phyloP scores from a whole-genome alignment of 495 filamentous ascomycete species.

The Penicillium simplicissimum region DNA sequence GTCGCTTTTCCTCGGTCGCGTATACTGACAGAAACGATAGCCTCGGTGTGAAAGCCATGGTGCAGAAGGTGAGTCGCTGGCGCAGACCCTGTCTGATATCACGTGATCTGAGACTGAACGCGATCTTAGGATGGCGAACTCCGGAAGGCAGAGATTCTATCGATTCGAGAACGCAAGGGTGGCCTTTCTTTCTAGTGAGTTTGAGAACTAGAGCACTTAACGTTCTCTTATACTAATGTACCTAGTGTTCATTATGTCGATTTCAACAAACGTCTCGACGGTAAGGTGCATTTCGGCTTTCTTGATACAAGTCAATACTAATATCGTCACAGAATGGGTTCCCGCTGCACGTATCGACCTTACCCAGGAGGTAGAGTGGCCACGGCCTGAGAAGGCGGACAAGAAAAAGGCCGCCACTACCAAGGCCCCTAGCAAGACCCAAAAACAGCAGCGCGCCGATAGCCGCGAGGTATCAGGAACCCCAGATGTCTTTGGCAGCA shows the following conservation, averaged over 20 bases:
- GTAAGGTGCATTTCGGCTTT: slow-evolving; percentile 27
- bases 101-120: slow-evolving; percentile 40
- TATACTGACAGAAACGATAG: slow-evolving; percentile 51
- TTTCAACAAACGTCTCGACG: slow-evolving; percentile 97
- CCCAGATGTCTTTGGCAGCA: slow-evolving; percentile 55
- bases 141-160: slow-evolving; percentile 90
- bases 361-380: slow-evolving; percentile 73
- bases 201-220: neutral
- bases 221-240: slow-evolving; percentile 21
- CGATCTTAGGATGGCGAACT: slow-evolving; percentile 70
- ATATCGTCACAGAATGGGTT: slow-evolving; percentile 73
- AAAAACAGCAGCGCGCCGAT: slow-evolving; percentile 51
- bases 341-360: slow-evolving; percentile 79
- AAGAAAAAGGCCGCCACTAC: slow-evolving; percentile 59
- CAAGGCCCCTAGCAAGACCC: slow-evolving; percentile 51
- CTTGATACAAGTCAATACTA: neutral
- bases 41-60: slow-evolving; percentile 71
- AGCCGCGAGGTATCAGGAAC: slow-evolving; percentile 60
- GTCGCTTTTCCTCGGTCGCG: slow-evolving; percentile 46
- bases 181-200: slow-evolving; percentile 77
- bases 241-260: slow-evolving; percentile 90
- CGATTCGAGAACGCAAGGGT: slow-evolving; percentile 80
- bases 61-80: slow-evolving; percentile 59
- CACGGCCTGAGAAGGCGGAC: slow-evolving; percentile 66
- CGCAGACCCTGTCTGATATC: slow-evolving; percentile 29